Percentiles rank a stretch among this genome's conserved stretches.
These are phyloP conservation scores for Ustilago curta DNA, from an alignment of 1,284 basidiomycete species.

Conservation along the genomic window DNA sequence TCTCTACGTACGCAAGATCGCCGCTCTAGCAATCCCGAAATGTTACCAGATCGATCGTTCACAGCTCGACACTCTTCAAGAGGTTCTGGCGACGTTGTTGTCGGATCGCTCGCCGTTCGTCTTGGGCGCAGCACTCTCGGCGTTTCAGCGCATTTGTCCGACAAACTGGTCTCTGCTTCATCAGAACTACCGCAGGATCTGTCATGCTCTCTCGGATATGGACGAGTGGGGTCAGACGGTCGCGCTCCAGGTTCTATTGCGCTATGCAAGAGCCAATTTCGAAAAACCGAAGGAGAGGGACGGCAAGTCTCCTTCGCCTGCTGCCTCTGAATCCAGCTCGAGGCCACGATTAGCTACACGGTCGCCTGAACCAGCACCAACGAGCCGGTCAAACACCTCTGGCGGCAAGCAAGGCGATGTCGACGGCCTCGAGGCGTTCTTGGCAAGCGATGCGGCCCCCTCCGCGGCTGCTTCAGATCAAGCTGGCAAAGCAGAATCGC, in stretches of 20 bases:
- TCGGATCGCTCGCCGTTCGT: constrained; percentile 87
- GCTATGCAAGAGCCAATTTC: constrained; percentile 78
- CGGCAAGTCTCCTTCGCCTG: not conserved
- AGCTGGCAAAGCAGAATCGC: constrained; percentile 3
- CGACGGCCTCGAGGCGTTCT: constrained; percentile 45
- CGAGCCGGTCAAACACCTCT: not conserved
- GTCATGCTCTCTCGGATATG: constrained; percentile 84
- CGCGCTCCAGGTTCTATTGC: constrained; percentile 80
- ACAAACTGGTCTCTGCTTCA: constrained; percentile 79
- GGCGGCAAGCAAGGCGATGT: constrained; percentile 10
- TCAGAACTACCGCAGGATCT: constrained; percentile 86
- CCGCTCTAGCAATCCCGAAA: constrained; percentile 88
- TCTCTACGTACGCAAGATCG: constrained; percentile 91
- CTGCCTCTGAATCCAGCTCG: not conserved
- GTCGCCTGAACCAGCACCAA: constrained; percentile 10
- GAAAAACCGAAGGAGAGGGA: constrained; percentile 15
- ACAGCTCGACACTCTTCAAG: constrained; percentile 79
- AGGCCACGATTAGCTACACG: constrained; percentile 3
- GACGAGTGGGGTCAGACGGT: constrained; percentile 96
- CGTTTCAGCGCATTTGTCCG: constrained; percentile 73
- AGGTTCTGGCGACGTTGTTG: constrained; percentile 80
- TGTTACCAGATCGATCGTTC: constrained; percentile 75
- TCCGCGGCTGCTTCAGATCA: not conserved
- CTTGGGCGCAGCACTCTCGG: constrained; percentile 84
- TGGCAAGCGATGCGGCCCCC: constrained; percentile 20